Evolutionary conservation across 345 rosid species (phyloP).

Genomic region (Sisymbrium irio): DNA sequence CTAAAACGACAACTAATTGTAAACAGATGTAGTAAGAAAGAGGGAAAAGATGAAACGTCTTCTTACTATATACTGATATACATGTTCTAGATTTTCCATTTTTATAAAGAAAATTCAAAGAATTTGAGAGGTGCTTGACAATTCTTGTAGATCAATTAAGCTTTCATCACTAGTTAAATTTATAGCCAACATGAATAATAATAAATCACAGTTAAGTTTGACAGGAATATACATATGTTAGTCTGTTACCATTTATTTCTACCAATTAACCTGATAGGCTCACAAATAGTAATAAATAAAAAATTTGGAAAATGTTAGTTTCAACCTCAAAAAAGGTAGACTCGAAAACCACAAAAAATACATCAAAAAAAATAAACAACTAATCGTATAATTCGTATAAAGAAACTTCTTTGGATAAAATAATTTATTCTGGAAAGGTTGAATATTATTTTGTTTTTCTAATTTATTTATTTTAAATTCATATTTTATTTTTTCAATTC

Average conservation of each 20-base stretch:
- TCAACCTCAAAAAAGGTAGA: background rate
- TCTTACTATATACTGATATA: background rate
- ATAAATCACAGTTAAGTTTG: background rate
- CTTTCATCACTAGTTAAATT: background rate
- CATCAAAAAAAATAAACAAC: background rate
- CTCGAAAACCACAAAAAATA: background rate
- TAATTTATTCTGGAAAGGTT: background rate
- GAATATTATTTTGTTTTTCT: slow-evolving; percentile 5
- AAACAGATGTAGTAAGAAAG: too few relatives aligned
- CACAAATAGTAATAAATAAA: background rate
- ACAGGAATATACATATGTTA: background rate
- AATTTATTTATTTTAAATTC: background rate
- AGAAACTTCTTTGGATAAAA: background rate
- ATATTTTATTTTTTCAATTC: slow-evolving; percentile 26
- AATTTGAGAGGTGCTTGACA: background rate
- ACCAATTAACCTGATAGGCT: background rate
- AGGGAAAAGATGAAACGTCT: background rate
- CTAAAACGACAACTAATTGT: too few relatives aligned
- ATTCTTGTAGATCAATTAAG: background rate
- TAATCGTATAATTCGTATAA: background rate
- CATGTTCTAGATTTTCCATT: background rate
- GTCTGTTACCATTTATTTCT: slow-evolving; percentile 1
- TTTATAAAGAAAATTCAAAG: background rate
- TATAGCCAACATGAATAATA: background rate
- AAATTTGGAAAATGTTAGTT: background rate